phyloP scores from a whole-genome alignment of 192 early-diverging fungal species.

The Cetraspora pellucida region DNA sequence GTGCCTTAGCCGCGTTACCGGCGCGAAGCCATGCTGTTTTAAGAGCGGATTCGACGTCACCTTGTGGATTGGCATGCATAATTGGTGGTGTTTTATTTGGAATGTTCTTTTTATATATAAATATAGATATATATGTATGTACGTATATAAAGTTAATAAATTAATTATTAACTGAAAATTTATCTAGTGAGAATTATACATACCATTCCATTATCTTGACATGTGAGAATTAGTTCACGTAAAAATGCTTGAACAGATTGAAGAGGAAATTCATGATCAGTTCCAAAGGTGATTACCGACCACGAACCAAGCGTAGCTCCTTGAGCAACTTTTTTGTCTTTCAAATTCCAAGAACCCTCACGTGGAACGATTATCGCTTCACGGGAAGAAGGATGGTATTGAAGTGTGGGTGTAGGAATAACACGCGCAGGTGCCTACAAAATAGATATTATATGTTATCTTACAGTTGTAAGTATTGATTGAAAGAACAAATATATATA shows the following conservation, averaged over 20 bases:
- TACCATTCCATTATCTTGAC: slow-evolving; percentile 70
- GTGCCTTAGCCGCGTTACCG: slow-evolving; percentile 61
- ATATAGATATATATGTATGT: not conserved
- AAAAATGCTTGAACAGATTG: slow-evolving; percentile 70
- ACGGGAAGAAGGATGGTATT: slow-evolving; percentile 54
- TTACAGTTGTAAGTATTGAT: not conserved
- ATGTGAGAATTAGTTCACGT: slow-evolving; percentile 69
- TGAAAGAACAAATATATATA: not conserved
- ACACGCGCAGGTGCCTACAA: slow-evolving; percentile 62
- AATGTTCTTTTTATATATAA: slow-evolving; percentile 38
- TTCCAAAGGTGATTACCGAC: slow-evolving; percentile 78
- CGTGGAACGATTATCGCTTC: slow-evolving; percentile 54
- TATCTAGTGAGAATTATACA: slow-evolving; percentile 15
- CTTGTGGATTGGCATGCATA: slow-evolving; percentile 56
- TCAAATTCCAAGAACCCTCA: slow-evolving; percentile 87
- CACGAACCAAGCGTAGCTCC: slow-evolving; percentile 75
- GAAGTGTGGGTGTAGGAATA: slow-evolving; percentile 75
- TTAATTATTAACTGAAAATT: not conserved
- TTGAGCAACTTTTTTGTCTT: slow-evolving; percentile 72
- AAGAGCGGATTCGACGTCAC: slow-evolving; percentile 73
- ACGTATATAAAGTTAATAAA: not conserved
- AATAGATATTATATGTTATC: not conserved
- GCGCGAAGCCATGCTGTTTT: slow-evolving; percentile 69
- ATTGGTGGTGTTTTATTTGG: slow-evolving; percentile 51
- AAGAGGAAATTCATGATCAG: slow-evolving; percentile 53